Base-by-base conservation (phyloP, 2,329 filamentous ascomycete genomes). In the Trichoderma sp. region DNA sequence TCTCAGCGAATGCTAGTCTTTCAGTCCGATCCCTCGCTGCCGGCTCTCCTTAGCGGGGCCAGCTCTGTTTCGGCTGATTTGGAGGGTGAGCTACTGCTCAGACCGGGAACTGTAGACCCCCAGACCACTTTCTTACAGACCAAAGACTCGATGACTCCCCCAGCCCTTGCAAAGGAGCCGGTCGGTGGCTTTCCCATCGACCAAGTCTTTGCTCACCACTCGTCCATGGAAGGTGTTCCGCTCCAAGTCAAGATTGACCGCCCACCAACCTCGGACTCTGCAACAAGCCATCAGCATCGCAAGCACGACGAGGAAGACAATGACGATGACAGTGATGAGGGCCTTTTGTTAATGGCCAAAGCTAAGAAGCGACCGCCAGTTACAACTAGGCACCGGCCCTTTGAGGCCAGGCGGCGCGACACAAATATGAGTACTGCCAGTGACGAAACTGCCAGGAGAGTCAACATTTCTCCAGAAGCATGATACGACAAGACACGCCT, bases 61-160 rank as follows among this genome's bases (percentile, higher is more conserved):
- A 90, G 89, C 76, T 91, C 89, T 3, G 85, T 91, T 11, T 91
- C 88, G 15, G 88, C 87, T 1, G 89, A 91, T 74, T 82, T 86
- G 26, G 89, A 91, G 73, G 87, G 86, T 1, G 89, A 91, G 63
- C 87, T 90, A 51, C 81, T 90, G 3, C 81, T 85, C 69, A 83
- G 81, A 26, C 87, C 86, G 11, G 85, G 84, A 6, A 80, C 83
- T 6, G 81, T 87, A 7, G 81, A 81, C 63, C 75, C 73, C 4
- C 81, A 82, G 21, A 79, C 83, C 2, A 81, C 85, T 12, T 78
- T 86, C 1, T 81, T 88, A 30, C 84, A 87, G 67, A 85, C 86
- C 1, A 84, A 84, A 2, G 87, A 89, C 73, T 87, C 86, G 2
- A 81, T 88, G 7, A 88, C 87, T 7, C 86, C 87, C 7, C 86